A percentile compares a stretch with the other conserved stretches of the same genome.
Evolutionary conservation across 1,139 yeast species (phyloP).

Genomic region (Scheffersomyces quercinus): DNA sequence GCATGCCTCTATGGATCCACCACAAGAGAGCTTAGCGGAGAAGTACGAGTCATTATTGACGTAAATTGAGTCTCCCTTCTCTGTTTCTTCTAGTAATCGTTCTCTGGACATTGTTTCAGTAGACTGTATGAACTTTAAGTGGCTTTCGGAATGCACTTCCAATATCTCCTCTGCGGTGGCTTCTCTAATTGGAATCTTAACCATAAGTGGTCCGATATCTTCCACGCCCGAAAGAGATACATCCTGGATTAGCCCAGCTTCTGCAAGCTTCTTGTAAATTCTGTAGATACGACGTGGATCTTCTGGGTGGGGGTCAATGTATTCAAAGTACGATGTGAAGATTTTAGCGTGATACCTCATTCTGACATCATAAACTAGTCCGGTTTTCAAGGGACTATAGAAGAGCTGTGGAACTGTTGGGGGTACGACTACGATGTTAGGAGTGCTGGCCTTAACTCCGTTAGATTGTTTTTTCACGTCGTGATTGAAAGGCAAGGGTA

Average conservation of each 20-base stretch:
- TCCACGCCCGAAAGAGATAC: slow-evolving; percentile 78
- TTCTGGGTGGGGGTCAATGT: slow-evolving; percentile 98
- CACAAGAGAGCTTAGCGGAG: slow-evolving; percentile 91
- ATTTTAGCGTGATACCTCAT: slow-evolving; percentile 97
- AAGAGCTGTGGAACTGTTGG: slow-evolving; percentile 54
- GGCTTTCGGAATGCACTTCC: slow-evolving; percentile 82
- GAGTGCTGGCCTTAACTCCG: neutral
- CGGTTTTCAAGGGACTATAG: slow-evolving; percentile 81
- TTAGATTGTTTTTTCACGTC: neutral
- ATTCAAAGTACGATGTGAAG: slow-evolving; percentile 87
- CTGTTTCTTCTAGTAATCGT: slow-evolving; percentile 78
- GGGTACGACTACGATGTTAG: slow-evolving; percentile 52
- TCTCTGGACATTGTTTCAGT: slow-evolving; percentile 82
- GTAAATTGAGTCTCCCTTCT: slow-evolving; percentile 91
- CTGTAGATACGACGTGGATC: slow-evolving; percentile 96
- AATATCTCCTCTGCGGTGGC: slow-evolving; percentile 86
- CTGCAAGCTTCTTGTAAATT: slow-evolving; percentile 89
- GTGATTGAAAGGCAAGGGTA: too few relatives aligned
- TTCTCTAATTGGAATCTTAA: slow-evolving; percentile 85
- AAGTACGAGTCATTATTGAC: slow-evolving; percentile 87
- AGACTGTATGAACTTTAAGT: slow-evolving; percentile 70
- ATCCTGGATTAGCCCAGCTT: slow-evolving; percentile 86
- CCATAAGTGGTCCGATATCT: slow-evolving; percentile 85
- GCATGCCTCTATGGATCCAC: slow-evolving; percentile 96
- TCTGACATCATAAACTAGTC: slow-evolving; percentile 91